Conservation (phyloP, 192 early-diverging fungal genomes). For the Gamsiella multidivaricata region DNA sequence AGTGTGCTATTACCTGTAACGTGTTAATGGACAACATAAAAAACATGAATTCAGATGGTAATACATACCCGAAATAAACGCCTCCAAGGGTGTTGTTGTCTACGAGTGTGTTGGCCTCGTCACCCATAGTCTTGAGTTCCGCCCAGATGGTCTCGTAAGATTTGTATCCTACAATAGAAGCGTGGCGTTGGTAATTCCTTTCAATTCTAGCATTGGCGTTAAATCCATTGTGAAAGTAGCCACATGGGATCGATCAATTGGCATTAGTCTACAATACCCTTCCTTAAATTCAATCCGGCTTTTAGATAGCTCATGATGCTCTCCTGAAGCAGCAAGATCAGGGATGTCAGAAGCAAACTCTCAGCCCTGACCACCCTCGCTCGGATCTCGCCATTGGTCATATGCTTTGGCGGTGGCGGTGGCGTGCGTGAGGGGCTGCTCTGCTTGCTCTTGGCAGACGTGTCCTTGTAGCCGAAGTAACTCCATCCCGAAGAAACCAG, state of each 20-base stretch:
- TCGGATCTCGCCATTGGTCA: slow-evolving; percentile 64
- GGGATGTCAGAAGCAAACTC: slow-evolving; percentile 57
- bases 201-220: no score
- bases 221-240: no score
- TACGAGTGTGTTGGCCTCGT: slow-evolving; percentile 45
- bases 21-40: no score
- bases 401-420: slow-evolving; percentile 35
- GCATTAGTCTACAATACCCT: no score
- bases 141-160: slow-evolving; percentile 63
- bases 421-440: slow-evolving; percentile 40
- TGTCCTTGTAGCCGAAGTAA: slow-evolving; percentile 52
- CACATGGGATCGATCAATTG: no score
- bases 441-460: slow-evolving; percentile 2
- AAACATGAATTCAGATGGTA: no score
- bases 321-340: slow-evolving; percentile 61
- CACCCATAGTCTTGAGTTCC: slow-evolving; percentile 62
- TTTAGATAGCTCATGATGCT: slow-evolving; percentile 66
- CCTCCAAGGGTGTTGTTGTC: slow-evolving; percentile 64
- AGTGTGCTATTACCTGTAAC: no score
- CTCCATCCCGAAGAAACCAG: slow-evolving; percentile 52
- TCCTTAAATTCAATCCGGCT: slow-evolving; percentile 61
- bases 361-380: slow-evolving; percentile 65
- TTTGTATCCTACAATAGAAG: slow-evolving; percentile 52
- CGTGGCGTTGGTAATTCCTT: background rate
- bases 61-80: slow-evolving; percentile 64